Conservation (phyloP, 805 yeast genomes). For the Tetrapisispora namnaoensis region DNA sequence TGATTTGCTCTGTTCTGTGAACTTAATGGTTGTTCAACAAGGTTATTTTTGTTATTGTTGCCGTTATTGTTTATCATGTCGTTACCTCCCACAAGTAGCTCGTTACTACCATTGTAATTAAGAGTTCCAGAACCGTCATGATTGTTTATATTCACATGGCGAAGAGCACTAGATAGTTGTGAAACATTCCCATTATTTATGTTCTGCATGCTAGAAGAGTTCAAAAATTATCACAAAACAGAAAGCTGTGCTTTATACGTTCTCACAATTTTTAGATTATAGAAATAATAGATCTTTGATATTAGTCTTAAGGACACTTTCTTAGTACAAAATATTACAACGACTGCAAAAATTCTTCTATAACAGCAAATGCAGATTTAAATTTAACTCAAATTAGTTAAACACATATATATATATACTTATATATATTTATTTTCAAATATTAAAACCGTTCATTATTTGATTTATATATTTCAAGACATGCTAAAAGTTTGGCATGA, state of each 20-base stretch:
- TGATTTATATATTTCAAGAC: no score
- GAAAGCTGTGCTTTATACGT: no score
- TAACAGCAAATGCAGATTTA: no score
- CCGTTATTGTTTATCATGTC: not conserved
- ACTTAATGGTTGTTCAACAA: conserved; percentile 16
- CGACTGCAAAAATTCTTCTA: no score
- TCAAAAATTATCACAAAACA: not conserved
- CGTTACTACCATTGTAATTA: conserved; percentile 13
- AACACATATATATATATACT: no score
- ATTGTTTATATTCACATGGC: conserved; percentile 27
- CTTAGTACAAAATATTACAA: no score
- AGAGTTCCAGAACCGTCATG: conserved; percentile 8
- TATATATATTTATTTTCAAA: no score
- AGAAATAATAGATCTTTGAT: no score
- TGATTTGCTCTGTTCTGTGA: conserved; percentile 8
- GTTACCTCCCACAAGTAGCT: not conserved
- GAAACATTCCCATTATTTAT: conserved; percentile 17
- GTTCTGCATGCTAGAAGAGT: not conserved
- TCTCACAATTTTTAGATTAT: not conserved
- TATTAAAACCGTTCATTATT: no score
- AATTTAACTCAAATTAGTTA: no score
- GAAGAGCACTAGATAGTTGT: conserved; percentile 28
- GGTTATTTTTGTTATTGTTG: not conserved
- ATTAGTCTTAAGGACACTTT: no score
- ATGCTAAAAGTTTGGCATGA: no score